Percentiles rank a stretch among this genome's conserved stretches.
These are phyloP conservation scores for Lachnellula suecica DNA, from an alignment of 2,329 filamentous ascomycete genomes.

Conservation along the genomic window DNA sequence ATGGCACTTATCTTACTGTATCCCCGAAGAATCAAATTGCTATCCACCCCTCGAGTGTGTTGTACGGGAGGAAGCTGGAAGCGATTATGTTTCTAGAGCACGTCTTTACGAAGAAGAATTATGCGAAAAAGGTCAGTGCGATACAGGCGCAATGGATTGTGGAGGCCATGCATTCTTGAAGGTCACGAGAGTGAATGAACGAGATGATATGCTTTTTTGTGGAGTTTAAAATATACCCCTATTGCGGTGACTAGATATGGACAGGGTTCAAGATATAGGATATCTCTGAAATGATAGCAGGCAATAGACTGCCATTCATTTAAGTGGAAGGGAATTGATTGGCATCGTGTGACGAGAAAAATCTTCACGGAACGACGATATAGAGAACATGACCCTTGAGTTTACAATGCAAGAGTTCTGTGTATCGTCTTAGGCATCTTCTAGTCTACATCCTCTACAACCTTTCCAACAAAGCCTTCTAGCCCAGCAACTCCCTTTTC, in stretches of 20 bases:
- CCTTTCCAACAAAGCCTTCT: conserved; percentile 70
- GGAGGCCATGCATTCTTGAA: conserved; percentile 24
- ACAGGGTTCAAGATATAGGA: too few species aligned
- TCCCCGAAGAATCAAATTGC: conserved; percentile 60
- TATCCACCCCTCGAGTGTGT: conserved; percentile 61
- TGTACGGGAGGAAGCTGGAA: conserved; percentile 63
- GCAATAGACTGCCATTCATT: too few species aligned
- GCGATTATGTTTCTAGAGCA: conserved; percentile 70
- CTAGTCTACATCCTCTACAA: conserved; percentile 60
- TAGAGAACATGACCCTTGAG: too few species aligned
- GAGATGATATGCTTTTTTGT: background rate
- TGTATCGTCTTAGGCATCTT: background rate
- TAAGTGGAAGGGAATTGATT: too few species aligned
- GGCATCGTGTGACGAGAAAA: too few species aligned
- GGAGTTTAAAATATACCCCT: conserved; percentile 2
- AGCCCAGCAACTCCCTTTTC: conserved; percentile 58
- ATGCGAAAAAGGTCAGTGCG: conserved; percentile 64
- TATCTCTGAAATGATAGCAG: too few species aligned
- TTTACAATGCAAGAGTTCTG: background rate
- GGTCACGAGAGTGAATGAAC: background rate
- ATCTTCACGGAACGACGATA: too few species aligned
- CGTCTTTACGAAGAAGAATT: conserved; percentile 65
- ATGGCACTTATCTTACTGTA: conserved; percentile 60
- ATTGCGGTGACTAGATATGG: background rate
- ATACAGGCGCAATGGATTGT: conserved; percentile 59